A percentile compares a stretch with the other conserved stretches of the same genome.
These are phyloP conservation scores for Pleodorina starrii DNA, from an alignment of 139 green algal genomes.

Conservation along the genomic window DNA sequence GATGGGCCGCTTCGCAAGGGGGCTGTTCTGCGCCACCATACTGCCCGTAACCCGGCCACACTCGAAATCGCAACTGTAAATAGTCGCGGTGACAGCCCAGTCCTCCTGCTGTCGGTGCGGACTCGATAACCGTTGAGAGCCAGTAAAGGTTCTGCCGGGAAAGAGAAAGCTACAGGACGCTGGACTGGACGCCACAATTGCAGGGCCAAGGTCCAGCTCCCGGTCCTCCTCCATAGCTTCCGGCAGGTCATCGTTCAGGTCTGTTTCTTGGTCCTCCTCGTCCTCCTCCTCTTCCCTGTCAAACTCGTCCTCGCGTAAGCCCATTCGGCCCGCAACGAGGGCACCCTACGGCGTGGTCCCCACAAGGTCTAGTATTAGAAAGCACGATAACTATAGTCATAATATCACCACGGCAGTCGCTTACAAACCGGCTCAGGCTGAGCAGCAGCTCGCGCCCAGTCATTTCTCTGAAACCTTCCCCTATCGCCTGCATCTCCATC, in stretches of 20 bases:
- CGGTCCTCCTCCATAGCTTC: slow-evolving; percentile 24
- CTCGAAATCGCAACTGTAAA: slow-evolving; percentile 7
- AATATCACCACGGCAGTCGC: not conserved
- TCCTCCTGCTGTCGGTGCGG: slow-evolving; percentile 14
- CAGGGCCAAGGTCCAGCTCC: not conserved
- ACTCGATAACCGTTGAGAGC: not conserved
- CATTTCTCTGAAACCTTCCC: not conserved
- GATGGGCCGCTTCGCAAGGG: not conserved
- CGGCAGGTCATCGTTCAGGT: not conserved
- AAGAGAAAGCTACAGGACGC: slow-evolving; percentile 11
- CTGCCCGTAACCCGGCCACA: not conserved
- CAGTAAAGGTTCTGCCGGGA: not conserved
- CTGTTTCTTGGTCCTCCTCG: not conserved
- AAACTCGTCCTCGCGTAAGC: not conserved
- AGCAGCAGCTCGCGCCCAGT: not conserved
- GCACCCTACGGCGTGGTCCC: too few relatives aligned
- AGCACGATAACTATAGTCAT: not conserved
- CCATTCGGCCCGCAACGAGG: not conserved
- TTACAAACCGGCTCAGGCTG: slow-evolving; percentile 1
- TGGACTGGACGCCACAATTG: not conserved
- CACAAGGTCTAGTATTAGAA: not conserved
- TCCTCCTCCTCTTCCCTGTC: slow-evolving; percentile 7
- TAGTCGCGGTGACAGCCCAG: slow-evolving; percentile 28
- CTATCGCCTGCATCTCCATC: too few relatives aligned
- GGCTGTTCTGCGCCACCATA: slow-evolving; percentile 45